Evolutionary conservation across 352 stramenopile species (phyloP).

Genomic region (Phytophthora syringae): DNA sequence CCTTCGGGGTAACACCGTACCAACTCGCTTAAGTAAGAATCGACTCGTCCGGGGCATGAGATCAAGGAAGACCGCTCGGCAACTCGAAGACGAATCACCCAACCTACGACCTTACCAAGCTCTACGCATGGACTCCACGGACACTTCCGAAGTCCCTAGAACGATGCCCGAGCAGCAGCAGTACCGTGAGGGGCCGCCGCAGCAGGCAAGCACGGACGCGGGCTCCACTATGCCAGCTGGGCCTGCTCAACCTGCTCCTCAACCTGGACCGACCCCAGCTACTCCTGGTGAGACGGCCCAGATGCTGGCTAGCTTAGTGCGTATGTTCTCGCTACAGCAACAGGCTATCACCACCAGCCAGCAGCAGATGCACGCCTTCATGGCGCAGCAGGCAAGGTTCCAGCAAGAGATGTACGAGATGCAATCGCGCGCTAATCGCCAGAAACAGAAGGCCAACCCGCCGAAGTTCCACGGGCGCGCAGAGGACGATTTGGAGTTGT

Average conservation of each 20-base stretch:
- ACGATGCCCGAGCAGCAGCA: neutral
- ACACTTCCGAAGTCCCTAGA: neutral
- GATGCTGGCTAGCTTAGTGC: neutral
- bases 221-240: neutral
- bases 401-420: slow-evolving; percentile 24
- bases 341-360: slow-evolving; percentile 7
- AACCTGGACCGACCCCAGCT: neutral
- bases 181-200: neutral
- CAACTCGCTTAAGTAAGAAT: slow-evolving; percentile 6
- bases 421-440: neutral
- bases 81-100: slow-evolving; percentile 9
- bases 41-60: neutral
- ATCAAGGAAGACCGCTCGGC: slow-evolving; percentile 7
- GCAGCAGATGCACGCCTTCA: slow-evolving; percentile 7
- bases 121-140: neutral
- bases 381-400: slow-evolving; percentile 14
- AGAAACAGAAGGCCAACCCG: slow-evolving; percentile 10
- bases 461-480: slow-evolving; percentile 4
- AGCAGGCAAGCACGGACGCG: neutral
- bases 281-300: neutral
- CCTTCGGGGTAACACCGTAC: neutral
- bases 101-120: slow-evolving; percentile 8
- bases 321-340: slow-evolving; percentile 6
- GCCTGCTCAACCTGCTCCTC: no score
- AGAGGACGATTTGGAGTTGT: slow-evolving; percentile 15